Conservation (phyloP, 306 rosid genomes). For the Luffa acutangula region DNA sequence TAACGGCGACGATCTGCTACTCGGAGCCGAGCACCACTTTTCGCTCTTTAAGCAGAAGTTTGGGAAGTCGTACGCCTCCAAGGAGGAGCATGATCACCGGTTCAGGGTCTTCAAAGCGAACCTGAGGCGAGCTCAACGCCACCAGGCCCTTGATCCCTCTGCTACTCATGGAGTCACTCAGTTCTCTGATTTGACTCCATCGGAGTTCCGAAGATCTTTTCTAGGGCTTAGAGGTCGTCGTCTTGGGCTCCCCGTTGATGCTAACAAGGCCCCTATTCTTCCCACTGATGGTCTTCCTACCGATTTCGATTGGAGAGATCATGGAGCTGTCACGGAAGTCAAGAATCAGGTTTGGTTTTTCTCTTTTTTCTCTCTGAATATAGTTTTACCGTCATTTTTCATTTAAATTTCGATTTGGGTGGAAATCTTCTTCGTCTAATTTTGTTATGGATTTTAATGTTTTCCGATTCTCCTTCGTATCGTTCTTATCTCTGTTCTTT, state of each 20-base stretch:
- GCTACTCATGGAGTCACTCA: slow-evolving; percentile 80
- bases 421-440: neutral
- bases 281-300: slow-evolving; percentile 65
- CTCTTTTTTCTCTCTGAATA: neutral
- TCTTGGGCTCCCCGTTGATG: slow-evolving; percentile 52
- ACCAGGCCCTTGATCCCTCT: slow-evolving; percentile 73
- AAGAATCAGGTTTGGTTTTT: slow-evolving; percentile 60
- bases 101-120: slow-evolving; percentile 54
- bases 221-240: slow-evolving; percentile 50
- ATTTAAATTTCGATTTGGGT: neutral
- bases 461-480: neutral
- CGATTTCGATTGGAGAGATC: slow-evolving; percentile 94
- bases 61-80: slow-evolving; percentile 47
- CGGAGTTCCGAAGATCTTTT: slow-evolving; percentile 48
- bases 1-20: slow-evolving; percentile 9
- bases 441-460: neutral
- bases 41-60: slow-evolving; percentile 45
- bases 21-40: slow-evolving; percentile 77
- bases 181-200: slow-evolving; percentile 69
- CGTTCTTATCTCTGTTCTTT: neutral
- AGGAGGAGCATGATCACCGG: slow-evolving; percentile 67
- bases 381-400: neutral
- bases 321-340: slow-evolving; percentile 68
- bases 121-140: slow-evolving; percentile 55
- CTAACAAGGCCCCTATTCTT: slow-evolving; percentile 63